Evolutionary conservation across 306 rosid species (phyloP), one percentile per base, ranked within the genome.

Genomic region (Vigna hirtella): DNA sequence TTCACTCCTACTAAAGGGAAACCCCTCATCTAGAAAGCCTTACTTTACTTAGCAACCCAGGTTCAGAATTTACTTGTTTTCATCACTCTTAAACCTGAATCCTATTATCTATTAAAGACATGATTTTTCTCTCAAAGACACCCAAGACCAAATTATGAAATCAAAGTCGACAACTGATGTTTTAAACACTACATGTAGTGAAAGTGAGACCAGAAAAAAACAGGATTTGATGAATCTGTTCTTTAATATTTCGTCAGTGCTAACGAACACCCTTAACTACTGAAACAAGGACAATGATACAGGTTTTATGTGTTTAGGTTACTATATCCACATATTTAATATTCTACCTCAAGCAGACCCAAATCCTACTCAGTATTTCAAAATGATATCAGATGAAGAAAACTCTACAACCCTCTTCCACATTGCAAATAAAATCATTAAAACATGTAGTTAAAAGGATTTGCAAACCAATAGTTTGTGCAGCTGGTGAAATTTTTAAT

Each of bases 401-500:
- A 57, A 12, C 38, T 24, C 38, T 1, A n/a, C 65, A 58, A 58
- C 9, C 65, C 65, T 12, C 9, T 4, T 12, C 38, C 65, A 58
- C 17, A 58, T 11, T 24, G 16, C 38, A 58, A 58, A 58, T 58
- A 57, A 57, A 58, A 26, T 7, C 38, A 58, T 12, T 5, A 24
- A 24, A 58, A 58, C 38, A 13, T 26, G 65, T 15, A 24, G 38
- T 12, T 10, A 14, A 3, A 58, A 58, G 17, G 16, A 53, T 53
- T 7, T 20, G 62, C 15, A 55, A 58, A 2, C 17, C n/a, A 24
- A 58, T 24, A 4, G 0, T 58, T 26, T 26, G 17, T 58, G 6
- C 65, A 58, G 5, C 4, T 12, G 98, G 83, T 52, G 30, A 52
- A 17, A 52, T 17, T 52, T 52, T 52, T n/a, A 45, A 11, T 45